phyloP scores from a whole-genome alignment of 305 asterid genomes.

The Solanum hybrid region DNA sequence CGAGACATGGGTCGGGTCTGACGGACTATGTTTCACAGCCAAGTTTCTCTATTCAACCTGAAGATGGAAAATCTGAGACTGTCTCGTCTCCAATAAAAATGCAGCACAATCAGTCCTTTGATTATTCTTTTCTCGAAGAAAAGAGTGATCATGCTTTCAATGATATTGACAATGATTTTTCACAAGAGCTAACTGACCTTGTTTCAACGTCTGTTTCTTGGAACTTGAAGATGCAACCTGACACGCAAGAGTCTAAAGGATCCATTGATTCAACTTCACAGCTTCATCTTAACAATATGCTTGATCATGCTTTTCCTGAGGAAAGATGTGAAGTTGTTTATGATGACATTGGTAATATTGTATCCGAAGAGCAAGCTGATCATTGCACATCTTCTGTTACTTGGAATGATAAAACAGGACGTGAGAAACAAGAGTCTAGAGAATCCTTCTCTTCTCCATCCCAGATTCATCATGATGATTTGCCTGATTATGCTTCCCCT shows the following conservation, averaged over 20 bases:
- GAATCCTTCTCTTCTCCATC: constrained; percentile 38
- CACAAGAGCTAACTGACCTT: constrained; percentile 43
- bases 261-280: constrained; percentile 41
- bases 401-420: constrained; percentile 44
- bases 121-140: constrained; percentile 34
- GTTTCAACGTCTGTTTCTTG: constrained; percentile 45
- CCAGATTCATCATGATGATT: constrained; percentile 34
- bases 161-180: constrained; percentile 27
- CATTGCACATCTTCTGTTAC: constrained; percentile 41
- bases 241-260: constrained; percentile 39
- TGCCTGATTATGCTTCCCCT: constrained; percentile 32
- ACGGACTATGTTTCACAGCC: constrained; percentile 40
- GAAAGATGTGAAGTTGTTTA: constrained; percentile 32
- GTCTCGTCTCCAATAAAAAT: constrained; percentile 36
- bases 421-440: constrained; percentile 42
- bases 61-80: constrained; percentile 46
- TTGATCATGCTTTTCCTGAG: constrained; percentile 34
- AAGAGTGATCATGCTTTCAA: constrained; percentile 26
- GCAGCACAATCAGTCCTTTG: constrained; percentile 31
- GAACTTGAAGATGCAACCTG: constrained; percentile 44
- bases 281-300: constrained; percentile 35
- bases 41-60: constrained; percentile 44
- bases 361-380: constrained; percentile 42
- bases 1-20: constrained; percentile 40
- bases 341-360: constrained; percentile 31